Conservation (phyloP, 805 yeast genomes). For the Lipomyces orientalis region DNA sequence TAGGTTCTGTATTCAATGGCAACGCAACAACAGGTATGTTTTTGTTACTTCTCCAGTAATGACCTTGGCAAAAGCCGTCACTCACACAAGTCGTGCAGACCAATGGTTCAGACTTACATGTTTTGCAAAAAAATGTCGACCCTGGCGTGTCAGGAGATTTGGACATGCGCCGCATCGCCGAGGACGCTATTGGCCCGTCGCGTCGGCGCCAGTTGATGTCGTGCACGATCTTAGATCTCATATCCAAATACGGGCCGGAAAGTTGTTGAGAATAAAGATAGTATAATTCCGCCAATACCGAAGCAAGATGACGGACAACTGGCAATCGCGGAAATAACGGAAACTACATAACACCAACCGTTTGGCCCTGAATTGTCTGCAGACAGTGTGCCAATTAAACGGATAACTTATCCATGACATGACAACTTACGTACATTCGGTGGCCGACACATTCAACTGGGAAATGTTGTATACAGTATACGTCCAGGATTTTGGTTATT, state of each 20-base stretch:
- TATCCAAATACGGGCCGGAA: constrained; percentile 31
- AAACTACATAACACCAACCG: background rate
- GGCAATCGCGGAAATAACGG: background rate
- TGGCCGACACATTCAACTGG: background rate
- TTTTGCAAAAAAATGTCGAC: too few species aligned
- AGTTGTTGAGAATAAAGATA: constrained; percentile 14
- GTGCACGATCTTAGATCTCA: constrained; percentile 30
- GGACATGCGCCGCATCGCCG: too few species aligned
- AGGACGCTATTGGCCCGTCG: too few species aligned
- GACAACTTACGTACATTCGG: background rate
- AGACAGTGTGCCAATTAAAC: background rate
- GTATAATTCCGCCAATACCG: background rate
- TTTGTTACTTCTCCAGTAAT: background rate
- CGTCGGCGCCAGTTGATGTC: too few species aligned
- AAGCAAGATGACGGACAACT: background rate
- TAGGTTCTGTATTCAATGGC: constrained; percentile 15
- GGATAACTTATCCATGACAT: background rate
- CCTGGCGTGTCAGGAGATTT: constrained; percentile 39
- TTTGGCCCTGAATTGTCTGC: constrained; percentile 1
- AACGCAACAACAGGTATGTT: constrained; percentile 29
- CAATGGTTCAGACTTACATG: constrained; percentile 39
- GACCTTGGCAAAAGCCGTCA: background rate
- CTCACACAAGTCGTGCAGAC: background rate
- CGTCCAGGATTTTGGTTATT: background rate
- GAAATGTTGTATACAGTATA: background rate